These are phyloP conservation scores for Nicotiana paniculata DNA, from an alignment of 257 asterid genomes.

Conservation along the genomic window DNA sequence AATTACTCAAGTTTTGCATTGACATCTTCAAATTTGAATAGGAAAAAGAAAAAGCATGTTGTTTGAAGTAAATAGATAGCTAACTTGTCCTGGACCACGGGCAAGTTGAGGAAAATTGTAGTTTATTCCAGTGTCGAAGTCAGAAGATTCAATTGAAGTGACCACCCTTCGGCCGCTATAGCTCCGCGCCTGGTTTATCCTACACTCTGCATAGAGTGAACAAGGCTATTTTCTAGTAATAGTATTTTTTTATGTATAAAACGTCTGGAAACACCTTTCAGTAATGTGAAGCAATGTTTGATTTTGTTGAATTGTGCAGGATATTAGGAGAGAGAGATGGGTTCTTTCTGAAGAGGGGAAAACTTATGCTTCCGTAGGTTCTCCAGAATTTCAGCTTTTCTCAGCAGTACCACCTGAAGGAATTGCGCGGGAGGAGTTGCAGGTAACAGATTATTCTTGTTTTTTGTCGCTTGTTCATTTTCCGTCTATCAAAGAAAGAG, in stretches of 20 bases:
- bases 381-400: slow-evolving; percentile 84
- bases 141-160: too few species aligned
- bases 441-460: slow-evolving; percentile 34
- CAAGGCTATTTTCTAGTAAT: too few species aligned
- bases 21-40: background rate
- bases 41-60: background rate
- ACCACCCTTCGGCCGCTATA: too few species aligned
- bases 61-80: background rate
- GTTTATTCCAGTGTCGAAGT: background rate
- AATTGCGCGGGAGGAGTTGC: slow-evolving; percentile 58
- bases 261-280: background rate
- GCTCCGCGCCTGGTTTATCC: too few species aligned
- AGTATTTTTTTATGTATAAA: too few species aligned
- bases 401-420: slow-evolving; percentile 77
- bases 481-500: background rate
- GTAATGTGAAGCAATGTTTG: background rate
- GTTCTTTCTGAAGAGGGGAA: slow-evolving; percentile 78
- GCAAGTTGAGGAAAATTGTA: background rate
- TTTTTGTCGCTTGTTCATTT: background rate
- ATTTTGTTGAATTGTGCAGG: slow-evolving; percentile 38
- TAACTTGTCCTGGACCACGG: background rate
- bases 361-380: slow-evolving; percentile 56
- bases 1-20: background rate
- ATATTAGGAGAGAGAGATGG: slow-evolving; percentile 78
- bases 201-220: too few species aligned